Conservation (phyloP, 192 early-diverging fungal species). For the Coemansia sp. region DNA sequence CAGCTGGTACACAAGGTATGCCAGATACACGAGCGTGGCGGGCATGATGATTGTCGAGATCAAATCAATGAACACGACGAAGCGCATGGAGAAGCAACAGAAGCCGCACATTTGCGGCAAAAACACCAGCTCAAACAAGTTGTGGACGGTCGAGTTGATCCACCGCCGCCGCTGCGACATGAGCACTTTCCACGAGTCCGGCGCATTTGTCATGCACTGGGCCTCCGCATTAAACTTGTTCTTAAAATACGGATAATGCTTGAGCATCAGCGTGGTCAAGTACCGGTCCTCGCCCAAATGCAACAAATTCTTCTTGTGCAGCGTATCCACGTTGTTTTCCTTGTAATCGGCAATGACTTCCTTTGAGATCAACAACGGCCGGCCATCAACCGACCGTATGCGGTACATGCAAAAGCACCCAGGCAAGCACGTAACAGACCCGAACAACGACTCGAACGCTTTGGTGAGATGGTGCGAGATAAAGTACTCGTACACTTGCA, state of each 20-base stretch:
- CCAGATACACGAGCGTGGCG: constrained; percentile 85
- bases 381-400: constrained; percentile 79
- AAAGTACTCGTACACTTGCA: constrained; percentile 99
- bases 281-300: constrained; percentile 99
- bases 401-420: constrained; percentile 99
- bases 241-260: constrained; percentile 95
- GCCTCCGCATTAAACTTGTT: constrained; percentile 92
- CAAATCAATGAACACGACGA: constrained; percentile 93
- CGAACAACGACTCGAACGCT: constrained; percentile 95
- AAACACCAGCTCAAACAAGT: constrained; percentile 88
- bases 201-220: constrained; percentile 85
- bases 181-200: constrained; percentile 90
- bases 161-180: constrained; percentile 97
- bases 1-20: constrained; percentile 72
- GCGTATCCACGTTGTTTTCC: constrained; percentile 88
- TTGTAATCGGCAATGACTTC: constrained; percentile 85
- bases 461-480: constrained; percentile 94
- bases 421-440: constrained; percentile 93
- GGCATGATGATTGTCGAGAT: constrained; percentile 92
- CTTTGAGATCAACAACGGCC: constrained; percentile 82
- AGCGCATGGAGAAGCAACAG: constrained; percentile 96
- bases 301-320: constrained; percentile 97
- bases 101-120: constrained; percentile 96
- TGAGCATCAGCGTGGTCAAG: constrained; percentile 87
- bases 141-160: constrained; percentile 99